A percentile compares a stretch with the other conserved stretches of the same genome.
These are phyloP conservation scores for Chaetothyriales sp. DNA, from an alignment of 2,329 filamentous ascomycete genomes.

Conservation along the genomic window DNA sequence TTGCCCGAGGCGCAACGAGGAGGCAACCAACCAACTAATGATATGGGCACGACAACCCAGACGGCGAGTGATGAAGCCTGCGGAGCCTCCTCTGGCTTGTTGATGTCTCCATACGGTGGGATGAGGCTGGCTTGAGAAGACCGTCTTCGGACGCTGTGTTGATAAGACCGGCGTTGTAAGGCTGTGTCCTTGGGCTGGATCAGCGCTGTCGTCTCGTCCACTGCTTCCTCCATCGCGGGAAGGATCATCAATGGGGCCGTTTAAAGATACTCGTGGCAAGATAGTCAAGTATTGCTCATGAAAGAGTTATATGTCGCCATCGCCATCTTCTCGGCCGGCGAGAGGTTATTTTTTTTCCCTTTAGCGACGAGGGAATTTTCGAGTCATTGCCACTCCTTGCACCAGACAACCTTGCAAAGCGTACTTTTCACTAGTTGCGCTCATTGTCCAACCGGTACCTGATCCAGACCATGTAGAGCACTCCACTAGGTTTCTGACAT, in stretches of 20 bases:
- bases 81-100: background rate
- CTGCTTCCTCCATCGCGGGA: conserved; percentile 1
- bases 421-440: background rate
- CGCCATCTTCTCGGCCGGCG: background rate
- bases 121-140: background rate
- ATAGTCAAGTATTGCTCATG: background rate
- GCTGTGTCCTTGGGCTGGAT: background rate
- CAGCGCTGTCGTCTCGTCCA: conserved; percentile 3
- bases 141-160: background rate
- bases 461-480: too few species aligned
- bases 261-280: background rate
- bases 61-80: conserved; percentile 4
- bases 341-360: background rate
- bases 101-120: background rate
- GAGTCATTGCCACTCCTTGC: background rate
- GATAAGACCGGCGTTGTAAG: background rate
- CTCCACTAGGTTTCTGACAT: too few species aligned
- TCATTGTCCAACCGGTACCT: background rate
- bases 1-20: background rate
- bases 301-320: background rate
- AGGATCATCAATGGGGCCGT: background rate
- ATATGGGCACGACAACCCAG: conserved; percentile 6
- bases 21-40: conserved; percentile 1
- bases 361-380: background rate
- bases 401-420: too few species aligned